phyloP scores from a whole-genome alignment of 257 asterid genomes.

The Solanum neorickii region DNA sequence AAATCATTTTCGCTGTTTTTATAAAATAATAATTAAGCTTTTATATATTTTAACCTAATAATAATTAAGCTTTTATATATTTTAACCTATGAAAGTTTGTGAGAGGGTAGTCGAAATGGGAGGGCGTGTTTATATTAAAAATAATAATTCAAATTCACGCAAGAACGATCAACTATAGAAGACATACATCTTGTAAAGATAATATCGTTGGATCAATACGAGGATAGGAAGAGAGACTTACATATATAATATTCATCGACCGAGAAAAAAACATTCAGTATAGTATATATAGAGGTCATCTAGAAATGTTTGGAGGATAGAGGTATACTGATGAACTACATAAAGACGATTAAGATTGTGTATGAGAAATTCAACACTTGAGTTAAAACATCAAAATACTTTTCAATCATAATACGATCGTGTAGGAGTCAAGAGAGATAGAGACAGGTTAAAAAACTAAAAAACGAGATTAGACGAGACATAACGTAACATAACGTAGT shows the following conservation, averaged over 20 bases:
- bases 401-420: neutral
- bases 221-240: neutral
- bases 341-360: neutral
- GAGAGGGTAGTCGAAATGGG: too few species aligned
- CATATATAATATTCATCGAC: too few species aligned
- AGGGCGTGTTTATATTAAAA: neutral
- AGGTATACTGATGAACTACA: neutral
- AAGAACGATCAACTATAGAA: neutral
- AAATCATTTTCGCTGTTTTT: neutral
- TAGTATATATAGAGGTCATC: neutral
- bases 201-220: too few species aligned
- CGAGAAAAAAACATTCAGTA: too few species aligned
- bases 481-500: neutral
- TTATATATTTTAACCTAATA: neutral
- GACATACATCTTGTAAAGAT: neutral
- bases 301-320: neutral
- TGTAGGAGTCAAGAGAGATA: neutral
- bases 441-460: neutral
- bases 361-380: neutral
- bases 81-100: neutral
- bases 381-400: neutral
- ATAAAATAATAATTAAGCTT: neutral
- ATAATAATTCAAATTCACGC: rapidly evolving
- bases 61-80: neutral
- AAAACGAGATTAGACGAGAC: neutral